phyloP scores from a whole-genome alignment of 2,329 filamentous ascomycete genomes.

The Botryotinia globosa region DNA sequence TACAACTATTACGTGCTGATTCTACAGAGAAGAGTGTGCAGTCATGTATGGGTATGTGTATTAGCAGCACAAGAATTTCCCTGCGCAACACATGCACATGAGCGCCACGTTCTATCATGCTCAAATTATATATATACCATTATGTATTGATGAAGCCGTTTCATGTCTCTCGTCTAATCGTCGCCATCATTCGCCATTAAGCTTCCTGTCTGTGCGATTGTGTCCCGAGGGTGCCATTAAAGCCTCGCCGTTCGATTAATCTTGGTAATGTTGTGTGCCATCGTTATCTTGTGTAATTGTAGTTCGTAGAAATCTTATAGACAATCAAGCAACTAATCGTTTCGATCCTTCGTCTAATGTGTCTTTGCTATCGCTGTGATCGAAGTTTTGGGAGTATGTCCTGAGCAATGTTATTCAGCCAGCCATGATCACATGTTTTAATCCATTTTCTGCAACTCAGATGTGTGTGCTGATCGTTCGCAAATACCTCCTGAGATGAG shows the following conservation, averaged over 20 bases:
- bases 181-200: neutral
- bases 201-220: neutral
- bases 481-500: neutral
- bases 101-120: neutral
- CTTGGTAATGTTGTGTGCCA: neutral
- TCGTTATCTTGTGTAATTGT: neutral
- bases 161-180: neutral
- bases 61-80: neutral
- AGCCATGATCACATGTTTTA: neutral
- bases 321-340: no score
- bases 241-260: neutral
- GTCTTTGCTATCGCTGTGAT: neutral
- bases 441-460: neutral
- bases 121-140: neutral
- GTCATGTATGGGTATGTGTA: neutral
- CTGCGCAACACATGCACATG: neutral
- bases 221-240: neutral
- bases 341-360: no score
- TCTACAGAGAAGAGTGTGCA: neutral
- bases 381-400: neutral
- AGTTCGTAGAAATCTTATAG: neutral
- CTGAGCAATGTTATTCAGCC: neutral
- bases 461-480: neutral
- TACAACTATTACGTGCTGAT: accelerated
- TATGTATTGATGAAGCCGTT: neutral